Evolutionary conservation across 306 rosid species (phyloP).

Genomic region (Argentina anserina): DNA sequence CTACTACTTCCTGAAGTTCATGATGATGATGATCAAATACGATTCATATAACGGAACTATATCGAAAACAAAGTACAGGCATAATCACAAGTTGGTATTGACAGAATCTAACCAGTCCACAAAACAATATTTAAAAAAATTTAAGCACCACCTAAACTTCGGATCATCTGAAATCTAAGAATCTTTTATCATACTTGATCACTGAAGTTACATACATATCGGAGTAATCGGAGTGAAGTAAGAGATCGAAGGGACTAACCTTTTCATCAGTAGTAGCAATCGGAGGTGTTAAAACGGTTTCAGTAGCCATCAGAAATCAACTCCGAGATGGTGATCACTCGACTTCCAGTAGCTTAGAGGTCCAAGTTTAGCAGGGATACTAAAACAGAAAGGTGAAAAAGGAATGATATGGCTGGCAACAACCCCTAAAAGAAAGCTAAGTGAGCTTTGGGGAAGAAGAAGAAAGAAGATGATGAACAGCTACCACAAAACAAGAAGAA

Average conservation of each 20-base stretch:
- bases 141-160: background rate
- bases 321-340: conserved; percentile 15
- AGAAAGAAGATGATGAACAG: conserved; percentile 33
- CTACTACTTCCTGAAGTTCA: background rate
- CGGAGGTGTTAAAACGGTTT: conserved; percentile 37
- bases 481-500: conserved; percentile 29
- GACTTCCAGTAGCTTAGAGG: conserved; percentile 3
- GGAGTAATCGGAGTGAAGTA: conserved; percentile 25
- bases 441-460: conserved; percentile 22
- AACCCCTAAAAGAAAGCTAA: conserved; percentile 33
- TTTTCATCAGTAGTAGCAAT: conserved; percentile 43
- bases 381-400: conserved; percentile 18
- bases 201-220: background rate
- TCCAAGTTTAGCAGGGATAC: conserved; percentile 5
- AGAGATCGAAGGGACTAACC: conserved; percentile 35
- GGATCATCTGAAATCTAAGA: background rate
- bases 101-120: background rate
- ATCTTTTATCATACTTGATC: conserved; percentile 1
- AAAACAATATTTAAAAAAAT: background rate
- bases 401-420: conserved; percentile 65
- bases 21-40: background rate
- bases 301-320: conserved; percentile 48
- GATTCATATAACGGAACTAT: background rate
- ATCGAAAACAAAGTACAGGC: background rate
- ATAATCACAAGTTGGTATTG: background rate